Conservation (phyloP, 2,329 filamentous ascomycete genomes). For the Remersonia thermophila region DNA sequence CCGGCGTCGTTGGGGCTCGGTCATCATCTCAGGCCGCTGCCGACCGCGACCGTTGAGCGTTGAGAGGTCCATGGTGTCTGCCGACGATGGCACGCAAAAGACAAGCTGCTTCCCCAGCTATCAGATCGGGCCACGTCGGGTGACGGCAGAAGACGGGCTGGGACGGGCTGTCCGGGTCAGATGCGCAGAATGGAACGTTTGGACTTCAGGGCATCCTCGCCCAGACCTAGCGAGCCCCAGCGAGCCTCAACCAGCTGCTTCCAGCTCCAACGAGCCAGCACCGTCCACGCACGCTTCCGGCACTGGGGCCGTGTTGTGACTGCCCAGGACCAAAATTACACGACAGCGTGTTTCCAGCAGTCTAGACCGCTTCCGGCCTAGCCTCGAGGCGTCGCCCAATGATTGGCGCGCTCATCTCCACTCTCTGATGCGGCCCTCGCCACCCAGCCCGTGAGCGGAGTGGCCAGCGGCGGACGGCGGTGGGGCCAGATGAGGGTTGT, state of each 20-base stretch:
- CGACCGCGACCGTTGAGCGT: too few species aligned
- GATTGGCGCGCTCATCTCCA: slow-evolving; percentile 3
- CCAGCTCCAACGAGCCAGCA: slow-evolving; percentile 10
- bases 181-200: background rate
- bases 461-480: slow-evolving; percentile 15
- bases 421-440: slow-evolving; percentile 14
- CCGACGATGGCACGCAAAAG: too few species aligned
- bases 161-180: slow-evolving; percentile 5
- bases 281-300: slow-evolving; percentile 15
- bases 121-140: slow-evolving; percentile 16
- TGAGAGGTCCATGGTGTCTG: too few species aligned
- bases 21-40: too few species aligned
- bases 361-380: slow-evolving; percentile 10
- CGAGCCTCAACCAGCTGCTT: slow-evolving; percentile 3
- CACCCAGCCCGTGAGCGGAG: slow-evolving; percentile 16
- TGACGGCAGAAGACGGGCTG: slow-evolving; percentile 8
- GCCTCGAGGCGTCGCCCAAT: slow-evolving; percentile 10
- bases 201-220: too few species aligned
- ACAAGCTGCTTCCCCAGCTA: too few species aligned
- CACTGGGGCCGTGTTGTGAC: slow-evolving; percentile 13
- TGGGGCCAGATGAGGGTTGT: background rate
- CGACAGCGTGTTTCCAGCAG: slow-evolving; percentile 12
- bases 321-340: slow-evolving; percentile 19
- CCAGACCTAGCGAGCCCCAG: too few species aligned
- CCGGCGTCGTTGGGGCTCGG: too few species aligned